A percentile compares a stretch with the other conserved stretches of the same genome.
phyloP scores from a whole-genome alignment of 116 monocot species.

The Zostera marina region DNA sequence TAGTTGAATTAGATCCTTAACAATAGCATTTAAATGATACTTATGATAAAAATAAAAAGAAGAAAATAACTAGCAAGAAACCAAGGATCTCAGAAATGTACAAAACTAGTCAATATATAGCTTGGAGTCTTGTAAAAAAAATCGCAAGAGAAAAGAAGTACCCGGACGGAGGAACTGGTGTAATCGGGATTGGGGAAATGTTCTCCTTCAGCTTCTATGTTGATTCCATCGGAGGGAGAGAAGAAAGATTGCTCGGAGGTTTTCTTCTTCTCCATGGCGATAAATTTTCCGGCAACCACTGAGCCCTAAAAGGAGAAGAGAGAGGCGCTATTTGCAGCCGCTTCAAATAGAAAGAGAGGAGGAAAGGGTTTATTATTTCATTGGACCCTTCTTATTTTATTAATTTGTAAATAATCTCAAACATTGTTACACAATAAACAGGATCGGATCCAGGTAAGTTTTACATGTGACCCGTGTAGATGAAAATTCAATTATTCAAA shows the following conservation, averaged over 20 bases:
- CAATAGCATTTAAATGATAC: too few species aligned
- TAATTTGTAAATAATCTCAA: too few species aligned
- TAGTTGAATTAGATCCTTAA: too few species aligned
- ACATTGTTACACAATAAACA: too few species aligned
- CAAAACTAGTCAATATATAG: too few species aligned
- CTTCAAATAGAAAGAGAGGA: constrained; percentile 1
- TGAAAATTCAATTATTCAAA: too few species aligned
- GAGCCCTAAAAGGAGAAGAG: neutral
- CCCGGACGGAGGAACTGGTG: neutral
- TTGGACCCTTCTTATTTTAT: too few species aligned
- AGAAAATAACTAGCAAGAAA: too few species aligned
- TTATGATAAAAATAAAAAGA: too few species aligned
- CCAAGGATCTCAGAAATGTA: too few species aligned
- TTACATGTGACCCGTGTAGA: too few species aligned
- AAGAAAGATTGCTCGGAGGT: neutral
- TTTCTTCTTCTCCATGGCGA: constrained; percentile 3
- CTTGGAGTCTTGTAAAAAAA: neutral
- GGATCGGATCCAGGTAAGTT: too few species aligned
- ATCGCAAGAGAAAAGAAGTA: neutral
- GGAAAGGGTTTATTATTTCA: neutral
- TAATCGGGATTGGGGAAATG: neutral
- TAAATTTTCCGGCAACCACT: neutral
- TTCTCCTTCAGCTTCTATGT: neutral
- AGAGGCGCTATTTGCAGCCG: neutral
- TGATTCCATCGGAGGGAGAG: neutral